Evolutionary conservation across 192 early-diverging fungal genomes (phyloP), one percentile per base, ranked within the genome.

Genomic region (Mortierella antarctica): DNA sequence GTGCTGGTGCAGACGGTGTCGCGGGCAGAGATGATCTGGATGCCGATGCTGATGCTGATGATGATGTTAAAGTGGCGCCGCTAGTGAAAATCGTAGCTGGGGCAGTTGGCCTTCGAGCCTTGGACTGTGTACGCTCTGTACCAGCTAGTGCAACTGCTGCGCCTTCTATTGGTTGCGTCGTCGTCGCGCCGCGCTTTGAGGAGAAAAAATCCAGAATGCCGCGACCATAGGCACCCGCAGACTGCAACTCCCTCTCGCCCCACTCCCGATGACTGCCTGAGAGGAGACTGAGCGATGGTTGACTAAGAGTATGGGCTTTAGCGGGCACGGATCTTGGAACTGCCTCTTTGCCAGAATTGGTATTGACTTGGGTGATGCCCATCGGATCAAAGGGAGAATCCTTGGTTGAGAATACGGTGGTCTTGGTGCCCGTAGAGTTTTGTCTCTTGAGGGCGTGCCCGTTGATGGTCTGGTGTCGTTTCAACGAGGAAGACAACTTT

Each of bases 391-490:
- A 17, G 57, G 55, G 1, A 39, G 63, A 65, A 42, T 53, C 50
- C 63, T 65, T 65, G 21, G 41, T 44, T n/a, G 60, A 58, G 57
- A 57, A 67, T 1, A 23, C 20, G 8, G 66, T 23, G 44, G 62
- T 45, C 15, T 65, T 70, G 10, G 60, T 51, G 23, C 74, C 74
- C 44, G 57, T 53, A 52, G 65, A 71, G 40, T 57, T 74, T 54
- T 82, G 80, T 62, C 64, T 39, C 39, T 74, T 82, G 21, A 73
- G 48, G 17, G 61, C 7, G 41, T 63, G 58, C 14, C 65, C 70
- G 51, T 67, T 73, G 23, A 63, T 60, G 1, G 80, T 66, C 40
- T 82, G 70, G 40, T 82, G 71, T 15, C 64, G 47, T 47, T 55
- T 66, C 53, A 59, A 51, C 5, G 39, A 14, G 7, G 73, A 66